These are phyloP conservation scores for Oxalis stricta DNA, from an alignment of 441 rosid species.

Conservation along the genomic window DNA sequence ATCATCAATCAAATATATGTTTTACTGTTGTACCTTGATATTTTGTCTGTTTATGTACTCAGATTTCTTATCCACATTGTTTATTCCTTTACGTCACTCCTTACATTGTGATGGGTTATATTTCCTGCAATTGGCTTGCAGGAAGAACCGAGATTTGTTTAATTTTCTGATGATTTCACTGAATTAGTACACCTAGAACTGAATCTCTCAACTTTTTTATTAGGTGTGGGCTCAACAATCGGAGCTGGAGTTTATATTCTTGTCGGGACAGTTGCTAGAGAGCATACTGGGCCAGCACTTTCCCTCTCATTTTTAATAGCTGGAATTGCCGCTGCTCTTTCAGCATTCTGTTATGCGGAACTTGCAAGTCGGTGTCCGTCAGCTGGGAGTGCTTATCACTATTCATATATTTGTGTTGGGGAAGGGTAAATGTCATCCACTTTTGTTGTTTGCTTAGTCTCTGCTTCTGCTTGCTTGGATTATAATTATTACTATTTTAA, in stretches of 20 bases:
- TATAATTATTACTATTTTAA: too few species aligned
- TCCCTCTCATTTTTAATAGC: slow-evolving; percentile 78
- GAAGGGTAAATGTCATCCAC: slow-evolving; percentile 55
- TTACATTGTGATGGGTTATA: too few species aligned
- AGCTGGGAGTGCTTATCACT: slow-evolving; percentile 98
- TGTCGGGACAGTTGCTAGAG: slow-evolving; percentile 97
- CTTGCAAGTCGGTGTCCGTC: slow-evolving; percentile 96
- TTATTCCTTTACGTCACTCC: too few species aligned
- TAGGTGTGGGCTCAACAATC: slow-evolving; percentile 93
- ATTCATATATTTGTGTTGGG: slow-evolving; percentile 87
- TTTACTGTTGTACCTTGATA: too few species aligned
- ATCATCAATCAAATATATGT: too few species aligned
- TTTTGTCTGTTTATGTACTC: too few species aligned
- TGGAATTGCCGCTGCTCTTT: slow-evolving; percentile 87
- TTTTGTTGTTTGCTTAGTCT: background rate
- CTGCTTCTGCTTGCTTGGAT: background rate
- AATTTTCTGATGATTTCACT: too few species aligned
- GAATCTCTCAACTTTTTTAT: too few species aligned
- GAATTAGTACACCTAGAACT: too few species aligned
- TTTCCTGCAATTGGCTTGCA: too few species aligned
- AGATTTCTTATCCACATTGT: too few species aligned
- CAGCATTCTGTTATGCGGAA: slow-evolving; percentile 95
- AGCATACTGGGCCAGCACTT: slow-evolving; percentile 92
- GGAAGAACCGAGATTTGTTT: too few species aligned
- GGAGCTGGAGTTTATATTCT: slow-evolving; percentile 99